phyloP scores from a whole-genome alignment of 2,329 filamentous ascomycete species.

The Neofusicoccum laricinum region DNA sequence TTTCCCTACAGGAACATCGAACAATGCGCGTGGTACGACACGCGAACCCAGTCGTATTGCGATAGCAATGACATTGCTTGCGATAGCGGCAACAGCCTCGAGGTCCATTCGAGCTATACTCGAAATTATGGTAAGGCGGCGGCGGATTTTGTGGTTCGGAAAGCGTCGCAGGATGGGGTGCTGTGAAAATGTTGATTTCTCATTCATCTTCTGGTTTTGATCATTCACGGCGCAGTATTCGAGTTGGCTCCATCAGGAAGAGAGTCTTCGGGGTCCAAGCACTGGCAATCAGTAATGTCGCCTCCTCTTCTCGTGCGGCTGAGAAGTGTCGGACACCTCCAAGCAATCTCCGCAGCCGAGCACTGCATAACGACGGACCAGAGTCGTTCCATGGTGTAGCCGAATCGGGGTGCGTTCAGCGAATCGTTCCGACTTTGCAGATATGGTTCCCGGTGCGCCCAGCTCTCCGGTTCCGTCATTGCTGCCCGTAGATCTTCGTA shows the following conservation, averaged over 20 bases:
- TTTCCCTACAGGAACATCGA: not conserved
- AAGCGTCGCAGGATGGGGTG: not conserved
- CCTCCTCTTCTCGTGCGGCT: slow-evolving; percentile 27
- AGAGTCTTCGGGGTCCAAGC: slow-evolving; percentile 23
- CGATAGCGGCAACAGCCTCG: not conserved
- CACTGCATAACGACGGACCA: slow-evolving; percentile 32
- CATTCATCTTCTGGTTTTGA: not conserved
- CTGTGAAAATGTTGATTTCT: not conserved
- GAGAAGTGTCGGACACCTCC: slow-evolving; percentile 28
- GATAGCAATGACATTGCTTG: not conserved
- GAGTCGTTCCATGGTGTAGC: slow-evolving; percentile 29
- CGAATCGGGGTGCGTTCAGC: slow-evolving; percentile 27
- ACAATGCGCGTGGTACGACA: not conserved
- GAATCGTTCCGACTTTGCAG: slow-evolving; percentile 25
- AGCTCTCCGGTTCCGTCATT: slow-evolving; percentile 26
- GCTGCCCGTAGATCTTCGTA: slow-evolving; percentile 32
- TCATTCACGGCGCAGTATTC: not conserved
- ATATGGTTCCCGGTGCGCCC: slow-evolving; percentile 27
- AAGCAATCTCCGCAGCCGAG: slow-evolving; percentile 25
- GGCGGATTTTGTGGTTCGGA: not conserved
- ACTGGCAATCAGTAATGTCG: slow-evolving; percentile 28
- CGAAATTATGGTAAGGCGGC: not conserved
- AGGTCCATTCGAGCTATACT: not conserved
- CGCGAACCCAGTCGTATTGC: not conserved
- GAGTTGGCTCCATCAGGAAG: not conserved